Percentiles rank a stretch among this genome's conserved stretches.
phyloP scores from a whole-genome alignment of 371 early-diverging fungal species.

The Capillidium heterosporum region DNA sequence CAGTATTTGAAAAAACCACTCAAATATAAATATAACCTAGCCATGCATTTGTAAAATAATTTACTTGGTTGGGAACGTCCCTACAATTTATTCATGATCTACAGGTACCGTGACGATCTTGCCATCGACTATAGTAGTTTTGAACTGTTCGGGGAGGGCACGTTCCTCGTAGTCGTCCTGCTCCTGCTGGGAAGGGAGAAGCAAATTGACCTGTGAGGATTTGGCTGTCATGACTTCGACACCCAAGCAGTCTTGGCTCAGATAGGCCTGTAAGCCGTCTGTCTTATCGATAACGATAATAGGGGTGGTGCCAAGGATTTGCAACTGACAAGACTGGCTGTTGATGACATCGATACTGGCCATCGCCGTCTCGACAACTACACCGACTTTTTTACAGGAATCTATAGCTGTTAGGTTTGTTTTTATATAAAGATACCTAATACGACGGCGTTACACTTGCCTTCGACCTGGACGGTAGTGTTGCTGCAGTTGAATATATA shows the following conservation, averaged over 20 bases:
- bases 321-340: constrained; percentile 71
- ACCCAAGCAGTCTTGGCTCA: constrained; percentile 53
- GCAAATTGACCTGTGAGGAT: constrained; percentile 68
- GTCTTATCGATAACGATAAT: constrained; percentile 82
- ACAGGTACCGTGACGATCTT: constrained; percentile 63
- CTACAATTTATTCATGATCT: constrained; percentile 47
- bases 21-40: too few relatives aligned
- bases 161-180: constrained; percentile 67
- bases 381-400: constrained; percentile 69
- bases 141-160: constrained; percentile 83
- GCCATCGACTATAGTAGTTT: constrained; percentile 63
- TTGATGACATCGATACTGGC: constrained; percentile 83
- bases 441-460: constrained; percentile 80
- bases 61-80: too few relatives aligned
- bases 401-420: constrained; percentile 18
- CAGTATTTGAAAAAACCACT: too few relatives aligned
- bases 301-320: constrained; percentile 67
- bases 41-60: too few relatives aligned
- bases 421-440: constrained; percentile 27
- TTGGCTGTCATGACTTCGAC: constrained; percentile 83
- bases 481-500: constrained; percentile 84
- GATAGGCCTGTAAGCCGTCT: constrained; percentile 74
- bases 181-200: constrained; percentile 37
- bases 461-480: constrained; percentile 72
- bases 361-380: constrained; percentile 69